A percentile compares a stretch with the other conserved stretches of the same genome.
These are phyloP conservation scores for Aspergillus bertholletiae DNA, from an alignment of 495 filamentous ascomycete species.

Conservation along the genomic window DNA sequence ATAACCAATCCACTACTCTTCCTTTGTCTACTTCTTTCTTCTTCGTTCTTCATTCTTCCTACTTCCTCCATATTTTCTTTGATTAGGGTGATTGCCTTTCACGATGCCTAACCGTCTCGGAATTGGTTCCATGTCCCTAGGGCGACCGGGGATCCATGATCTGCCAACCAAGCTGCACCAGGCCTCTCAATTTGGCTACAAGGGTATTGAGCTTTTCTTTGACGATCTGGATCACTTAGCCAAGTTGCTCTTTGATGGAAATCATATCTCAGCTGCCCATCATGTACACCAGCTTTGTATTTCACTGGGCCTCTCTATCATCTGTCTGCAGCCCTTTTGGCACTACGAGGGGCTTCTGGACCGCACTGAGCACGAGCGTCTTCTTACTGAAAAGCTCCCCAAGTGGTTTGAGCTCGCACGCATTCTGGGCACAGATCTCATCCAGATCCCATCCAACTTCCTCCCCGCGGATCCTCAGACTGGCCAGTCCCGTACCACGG, in stretches of 20 bases:
- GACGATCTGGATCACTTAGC: slow-evolving; percentile 72
- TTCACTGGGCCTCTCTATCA: slow-evolving; percentile 54
- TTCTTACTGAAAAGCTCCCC: slow-evolving; percentile 56
- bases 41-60: neutral
- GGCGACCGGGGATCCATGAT: slow-evolving; percentile 62
- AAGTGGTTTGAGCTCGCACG: slow-evolving; percentile 67
- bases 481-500: slow-evolving; percentile 37
- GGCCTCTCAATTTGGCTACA: slow-evolving; percentile 61
- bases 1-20: no score
- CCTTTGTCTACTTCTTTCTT: neutral
- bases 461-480: slow-evolving; percentile 48
- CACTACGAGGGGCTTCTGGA: slow-evolving; percentile 76
- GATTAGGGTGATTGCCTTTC: no score
- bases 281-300: slow-evolving; percentile 54
- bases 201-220: slow-evolving; percentile 75
- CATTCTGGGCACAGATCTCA: slow-evolving; percentile 62
- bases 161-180: slow-evolving; percentile 63
- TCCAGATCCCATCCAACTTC: slow-evolving; percentile 73
- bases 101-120: slow-evolving; percentile 42
- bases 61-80: no score
- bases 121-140: slow-evolving; percentile 72
- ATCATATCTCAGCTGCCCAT: slow-evolving; percentile 56
- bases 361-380: slow-evolving; percentile 51
- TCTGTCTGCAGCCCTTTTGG: slow-evolving; percentile 76
- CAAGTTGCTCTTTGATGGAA: slow-evolving; percentile 46